phyloP scores from a whole-genome alignment of 805 yeast genomes.

The Candida ulmi region DNA sequence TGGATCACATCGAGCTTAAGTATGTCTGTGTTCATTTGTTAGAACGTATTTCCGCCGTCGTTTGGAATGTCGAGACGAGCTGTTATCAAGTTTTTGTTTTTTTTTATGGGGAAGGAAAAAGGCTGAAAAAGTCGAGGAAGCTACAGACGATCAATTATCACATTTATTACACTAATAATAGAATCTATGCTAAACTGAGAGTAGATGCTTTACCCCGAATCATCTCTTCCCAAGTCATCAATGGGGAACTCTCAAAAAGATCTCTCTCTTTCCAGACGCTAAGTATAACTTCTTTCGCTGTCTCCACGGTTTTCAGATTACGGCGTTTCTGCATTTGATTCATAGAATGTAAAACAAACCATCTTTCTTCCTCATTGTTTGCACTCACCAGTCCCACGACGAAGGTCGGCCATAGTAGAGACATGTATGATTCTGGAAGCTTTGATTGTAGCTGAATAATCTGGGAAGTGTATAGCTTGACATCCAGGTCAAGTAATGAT shows the following conservation, averaged over 20 bases:
- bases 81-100: background rate
- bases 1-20: no score
- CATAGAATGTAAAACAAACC: constrained; percentile 32
- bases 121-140: constrained; percentile 1
- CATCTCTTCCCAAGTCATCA: constrained; percentile 32
- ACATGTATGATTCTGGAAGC: constrained; percentile 29
- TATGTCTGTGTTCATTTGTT: no score
- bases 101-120: background rate
- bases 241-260: constrained; percentile 16
- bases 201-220: constrained; percentile 30
- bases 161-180: background rate
- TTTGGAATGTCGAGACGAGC: no score
- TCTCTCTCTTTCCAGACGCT: constrained; percentile 38
- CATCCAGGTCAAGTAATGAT: constrained; percentile 1
- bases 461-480: constrained; percentile 14
- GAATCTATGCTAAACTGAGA: constrained; percentile 34
- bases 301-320: constrained; percentile 32
- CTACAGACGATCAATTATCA: constrained; percentile 1
- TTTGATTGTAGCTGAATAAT: constrained; percentile 20
- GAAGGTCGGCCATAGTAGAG: constrained; percentile 37
- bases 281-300: constrained; percentile 30
- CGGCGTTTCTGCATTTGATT: constrained; percentile 31
- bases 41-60: no score
- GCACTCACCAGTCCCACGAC: constrained; percentile 30
- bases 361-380: constrained; percentile 29